Base-by-base conservation (phyloP, 2,329 filamentous ascomycete genomes). In the Neofusicoccum umdonicola region DNA sequence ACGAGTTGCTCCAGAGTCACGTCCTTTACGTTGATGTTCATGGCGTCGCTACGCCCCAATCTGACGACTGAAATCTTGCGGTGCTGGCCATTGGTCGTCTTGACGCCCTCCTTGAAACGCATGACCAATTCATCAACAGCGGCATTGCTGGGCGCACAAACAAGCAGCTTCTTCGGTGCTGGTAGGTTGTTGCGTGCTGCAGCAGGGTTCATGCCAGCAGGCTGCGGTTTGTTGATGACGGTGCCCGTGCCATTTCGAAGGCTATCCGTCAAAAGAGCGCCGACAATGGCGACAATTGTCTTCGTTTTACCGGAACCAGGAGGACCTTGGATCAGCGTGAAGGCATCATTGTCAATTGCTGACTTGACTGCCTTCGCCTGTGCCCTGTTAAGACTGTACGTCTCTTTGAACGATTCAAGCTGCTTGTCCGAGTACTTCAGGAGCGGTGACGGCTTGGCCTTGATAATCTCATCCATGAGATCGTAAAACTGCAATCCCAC, bases 251-350 rank as follows among this genome's bases (percentile, higher is more conserved):
- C 77, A 27, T 75, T 71, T 60, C 81, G 80, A 61, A 86, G 83
- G 57, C 70, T 82, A 44, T 86, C 85, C 5, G 88, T 90, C 50
- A 97, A 77, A 15, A 99, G 82, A 42, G 92, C 91, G 41, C 95
- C 95, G 27, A 98, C 93, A 83, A 99, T 96, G 37, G 94, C 95
- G 64, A 96, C 87, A 66, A 99, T 99, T 0, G 95, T 99, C 77
- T 99, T 99, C 0, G 95, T 99, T 80, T 99, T 99, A 73, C 94
- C 95, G 3, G 95, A 97, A 76, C 95, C 95, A 1, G 95, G 95
- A 58, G 95, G 95, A 63, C 92, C 95, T 79, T 99, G 95, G 70
- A 99, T 93, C 66, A 99, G 82, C 3, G 95, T 98, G 73, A 99
- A 99, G 0, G 92, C 96, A 77, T 98, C 95, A 70, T 99, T 99